A percentile compares a stretch with the other conserved stretches of the same genome.
phyloP scores from a whole-genome alignment of 805 yeast genomes.

The Scheffersomyces stipitis region DNA sequence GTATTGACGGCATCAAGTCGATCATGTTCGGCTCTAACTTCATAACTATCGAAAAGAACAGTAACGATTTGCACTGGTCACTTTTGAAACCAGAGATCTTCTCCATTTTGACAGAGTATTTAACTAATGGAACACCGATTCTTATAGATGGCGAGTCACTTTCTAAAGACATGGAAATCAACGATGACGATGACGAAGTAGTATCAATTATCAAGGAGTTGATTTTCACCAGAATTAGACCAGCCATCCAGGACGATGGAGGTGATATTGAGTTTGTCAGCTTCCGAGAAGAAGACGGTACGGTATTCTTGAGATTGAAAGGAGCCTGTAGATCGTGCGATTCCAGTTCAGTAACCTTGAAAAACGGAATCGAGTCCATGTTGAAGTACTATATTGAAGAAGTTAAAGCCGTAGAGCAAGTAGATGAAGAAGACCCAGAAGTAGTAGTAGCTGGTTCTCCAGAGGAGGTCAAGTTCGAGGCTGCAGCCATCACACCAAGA shows the following conservation, averaged over 20 bases:
- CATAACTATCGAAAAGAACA: constrained; percentile 72
- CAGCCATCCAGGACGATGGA: constrained; percentile 75
- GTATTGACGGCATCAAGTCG: constrained; percentile 72
- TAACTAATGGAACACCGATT: constrained; percentile 58
- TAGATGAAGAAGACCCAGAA: constrained; percentile 36
- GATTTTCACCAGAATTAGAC: constrained; percentile 67
- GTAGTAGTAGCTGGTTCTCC: constrained; percentile 7
- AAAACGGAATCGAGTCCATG: constrained; percentile 71
- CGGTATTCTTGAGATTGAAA: constrained; percentile 55
- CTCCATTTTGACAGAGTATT: constrained; percentile 53
- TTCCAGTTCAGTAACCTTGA: constrained; percentile 62
- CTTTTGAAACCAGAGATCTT: constrained; percentile 67
- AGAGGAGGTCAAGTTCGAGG: constrained; percentile 17
- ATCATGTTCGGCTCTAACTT: constrained; percentile 83
- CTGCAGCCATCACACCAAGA: constrained; percentile 23
- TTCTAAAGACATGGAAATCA: constrained; percentile 38
- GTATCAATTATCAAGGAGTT: constrained; percentile 67
- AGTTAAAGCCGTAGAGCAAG: constrained; percentile 55
- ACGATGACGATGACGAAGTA: constrained; percentile 66
- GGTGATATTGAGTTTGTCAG: constrained; percentile 70
- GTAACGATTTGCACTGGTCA: constrained; percentile 54
- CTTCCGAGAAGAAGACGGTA: constrained; percentile 54
- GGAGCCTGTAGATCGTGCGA: constrained; percentile 79
- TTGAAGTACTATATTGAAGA: constrained; percentile 69
- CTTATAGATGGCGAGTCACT: constrained; percentile 31